phyloP scores from a whole-genome alignment of 257 asterid species.

The Capsicum rhomboideum region DNA sequence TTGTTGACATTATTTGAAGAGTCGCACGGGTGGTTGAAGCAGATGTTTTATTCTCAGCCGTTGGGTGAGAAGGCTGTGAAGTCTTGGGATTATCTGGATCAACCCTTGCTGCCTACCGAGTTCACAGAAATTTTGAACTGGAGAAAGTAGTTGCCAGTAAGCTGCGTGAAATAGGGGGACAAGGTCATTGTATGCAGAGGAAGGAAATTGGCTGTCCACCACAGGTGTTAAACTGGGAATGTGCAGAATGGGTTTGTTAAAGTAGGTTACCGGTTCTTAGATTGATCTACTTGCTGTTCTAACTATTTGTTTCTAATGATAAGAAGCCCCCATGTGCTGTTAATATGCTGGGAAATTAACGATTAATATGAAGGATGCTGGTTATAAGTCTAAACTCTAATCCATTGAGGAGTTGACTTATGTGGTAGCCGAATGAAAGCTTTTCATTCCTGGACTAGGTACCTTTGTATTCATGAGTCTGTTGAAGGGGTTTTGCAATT shows the following conservation, averaged over 20 bases:
- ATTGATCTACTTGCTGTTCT: conserved; percentile 38
- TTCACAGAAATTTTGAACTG: conserved; percentile 50
- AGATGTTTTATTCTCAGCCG: conserved; percentile 28
- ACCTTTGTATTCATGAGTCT: not conserved
- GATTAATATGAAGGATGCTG: conserved; percentile 49
- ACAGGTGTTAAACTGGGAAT: conserved; percentile 47
- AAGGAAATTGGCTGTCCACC: conserved; percentile 64
- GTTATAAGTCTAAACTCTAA: conserved; percentile 17
- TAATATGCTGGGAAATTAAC: conserved; percentile 29
- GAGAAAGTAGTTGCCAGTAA: conserved; percentile 62
- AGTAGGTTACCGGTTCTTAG: conserved; percentile 87
- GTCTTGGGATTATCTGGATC: conserved; percentile 67
- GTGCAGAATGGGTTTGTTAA: conserved; percentile 39
- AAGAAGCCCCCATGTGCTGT: conserved; percentile 24
- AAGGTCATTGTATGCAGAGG: conserved; percentile 72
- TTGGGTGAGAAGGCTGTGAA: conserved; percentile 43
- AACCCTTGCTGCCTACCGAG: conserved; percentile 58
- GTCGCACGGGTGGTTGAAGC: conserved; percentile 71
- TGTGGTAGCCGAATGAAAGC: conserved; percentile 4
- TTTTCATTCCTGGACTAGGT: not conserved
- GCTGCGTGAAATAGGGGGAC: conserved; percentile 37
- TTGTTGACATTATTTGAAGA: conserved; percentile 67
- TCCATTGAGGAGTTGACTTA: conserved; percentile 19
- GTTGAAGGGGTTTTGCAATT: not conserved
- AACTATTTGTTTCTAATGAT: conserved; percentile 44